Evolutionary conservation across 768 basidiomycete species (phyloP).

Genomic region (Daedaleopsis sinensis): DNA sequence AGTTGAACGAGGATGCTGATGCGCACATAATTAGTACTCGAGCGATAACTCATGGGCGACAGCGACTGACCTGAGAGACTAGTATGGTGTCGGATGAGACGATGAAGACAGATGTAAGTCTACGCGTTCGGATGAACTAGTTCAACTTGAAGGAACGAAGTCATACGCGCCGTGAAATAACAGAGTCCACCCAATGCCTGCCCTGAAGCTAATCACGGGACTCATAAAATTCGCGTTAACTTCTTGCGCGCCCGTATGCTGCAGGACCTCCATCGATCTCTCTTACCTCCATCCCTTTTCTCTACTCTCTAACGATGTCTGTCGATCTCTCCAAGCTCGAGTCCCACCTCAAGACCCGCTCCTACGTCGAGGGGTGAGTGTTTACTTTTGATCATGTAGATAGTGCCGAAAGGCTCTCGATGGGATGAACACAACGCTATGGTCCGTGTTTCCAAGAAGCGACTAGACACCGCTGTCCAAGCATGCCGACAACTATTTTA

Average conservation of each 20-base stretch:
- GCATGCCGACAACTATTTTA: conserved; percentile 67
- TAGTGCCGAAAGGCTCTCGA: conserved; percentile 22
- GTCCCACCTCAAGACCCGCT: conserved; percentile 81
- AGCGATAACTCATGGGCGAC: background rate
- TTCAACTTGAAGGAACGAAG: no score
- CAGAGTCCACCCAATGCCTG: background rate
- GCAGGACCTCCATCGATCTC: conserved; percentile 21
- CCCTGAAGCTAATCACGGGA: conserved; percentile 20
- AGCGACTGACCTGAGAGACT: background rate
- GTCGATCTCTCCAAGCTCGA: conserved; percentile 75
- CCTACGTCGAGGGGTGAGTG: conserved; percentile 91
- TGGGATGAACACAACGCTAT: conserved; percentile 77
- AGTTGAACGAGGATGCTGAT: conserved; percentile 2
- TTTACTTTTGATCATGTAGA: conserved; percentile 1
- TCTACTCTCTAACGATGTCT: conserved; percentile 51
- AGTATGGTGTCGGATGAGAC: background rate
- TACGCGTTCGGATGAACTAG: background rate
- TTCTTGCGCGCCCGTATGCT: conserved; percentile 1
- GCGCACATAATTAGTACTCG: conserved; percentile 2
- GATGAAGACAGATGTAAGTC: background rate
- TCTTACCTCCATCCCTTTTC: conserved; percentile 3
- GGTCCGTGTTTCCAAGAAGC: conserved; percentile 98
- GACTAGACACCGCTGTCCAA: conserved; percentile 87
- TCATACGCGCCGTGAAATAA: background rate
- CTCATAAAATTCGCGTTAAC: conserved; percentile 21